Conservation (phyloP, 805 yeast species). For the Candida vaughaniae region DNA sequence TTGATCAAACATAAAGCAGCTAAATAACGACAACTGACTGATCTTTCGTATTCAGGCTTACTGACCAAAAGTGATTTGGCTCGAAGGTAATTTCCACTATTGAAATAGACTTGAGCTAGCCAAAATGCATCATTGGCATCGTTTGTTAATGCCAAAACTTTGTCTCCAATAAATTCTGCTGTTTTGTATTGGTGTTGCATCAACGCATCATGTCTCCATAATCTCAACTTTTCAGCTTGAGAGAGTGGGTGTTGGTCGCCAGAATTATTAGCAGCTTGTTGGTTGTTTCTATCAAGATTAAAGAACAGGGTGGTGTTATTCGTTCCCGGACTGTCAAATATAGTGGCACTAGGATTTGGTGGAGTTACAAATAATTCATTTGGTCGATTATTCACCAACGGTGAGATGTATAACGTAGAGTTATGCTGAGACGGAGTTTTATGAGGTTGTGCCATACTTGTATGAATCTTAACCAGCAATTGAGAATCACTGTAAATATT, state of each 20-base stretch:
- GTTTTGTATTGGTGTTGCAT: constrained; percentile 90
- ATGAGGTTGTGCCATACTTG: constrained; percentile 24
- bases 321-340: constrained; percentile 44
- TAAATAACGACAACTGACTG: constrained; percentile 77
- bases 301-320: constrained; percentile 38
- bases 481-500: too few species aligned
- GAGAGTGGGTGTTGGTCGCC: constrained; percentile 47
- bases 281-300: constrained; percentile 22
- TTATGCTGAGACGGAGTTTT: constrained; percentile 57
- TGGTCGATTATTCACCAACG: constrained; percentile 48
- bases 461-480: too few species aligned
- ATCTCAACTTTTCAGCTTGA: constrained; percentile 79
- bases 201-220: constrained; percentile 92
- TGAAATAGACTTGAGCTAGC: constrained; percentile 87
- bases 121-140: constrained; percentile 95
- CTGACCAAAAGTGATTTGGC: constrained; percentile 70
- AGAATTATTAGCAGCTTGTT: background rate
- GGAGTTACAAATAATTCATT: constrained; percentile 46
- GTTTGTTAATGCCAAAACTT: constrained; percentile 74
- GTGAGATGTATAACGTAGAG: constrained; percentile 73
- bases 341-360: constrained; percentile 45
- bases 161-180: constrained; percentile 90
- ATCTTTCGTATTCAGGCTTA: constrained; percentile 50
- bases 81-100: constrained; percentile 72
- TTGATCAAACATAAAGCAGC: constrained; percentile 73